phyloP scores from a whole-genome alignment of 2,329 filamentous ascomycete genomes.

The Ciborinia camelliae region DNA sequence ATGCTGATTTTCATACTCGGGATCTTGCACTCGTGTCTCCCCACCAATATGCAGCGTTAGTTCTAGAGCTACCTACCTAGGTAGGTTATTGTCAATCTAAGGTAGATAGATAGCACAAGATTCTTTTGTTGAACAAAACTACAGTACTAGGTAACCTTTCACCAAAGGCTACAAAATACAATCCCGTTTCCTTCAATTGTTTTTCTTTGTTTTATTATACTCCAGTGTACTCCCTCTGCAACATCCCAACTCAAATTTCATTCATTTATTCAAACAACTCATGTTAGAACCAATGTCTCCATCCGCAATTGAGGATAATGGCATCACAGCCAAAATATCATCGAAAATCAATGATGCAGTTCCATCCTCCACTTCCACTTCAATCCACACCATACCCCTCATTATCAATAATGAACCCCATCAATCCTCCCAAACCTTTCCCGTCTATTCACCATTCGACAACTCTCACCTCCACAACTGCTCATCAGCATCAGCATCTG shows the following conservation, averaged over 20 bases:
- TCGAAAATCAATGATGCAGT: background rate
- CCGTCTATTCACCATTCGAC: conserved; percentile 54
- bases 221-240: no score
- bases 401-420: conserved; percentile 47
- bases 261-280: background rate
- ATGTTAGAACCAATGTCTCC: background rate
- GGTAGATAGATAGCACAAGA: background rate
- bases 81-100: background rate
- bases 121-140: background rate
- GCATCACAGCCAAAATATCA: background rate
- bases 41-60: background rate
- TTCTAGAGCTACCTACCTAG: background rate
- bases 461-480: conserved; percentile 53
- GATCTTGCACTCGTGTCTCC: no score
- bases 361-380: background rate
- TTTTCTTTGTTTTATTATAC: background rate
- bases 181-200: background rate
- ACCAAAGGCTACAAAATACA: background rate
- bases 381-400: conserved; percentile 39
- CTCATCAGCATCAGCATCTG: conserved; percentile 52
- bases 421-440: conserved; percentile 47
- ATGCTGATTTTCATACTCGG: no score
- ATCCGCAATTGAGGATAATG: background rate
- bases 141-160: no score
- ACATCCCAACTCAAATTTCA: background rate